A percentile compares a stretch with the other conserved stretches of the same genome.
phyloP scores from a whole-genome alignment of 306 rosid genomes.

The Cyclanthera cordifolia region DNA sequence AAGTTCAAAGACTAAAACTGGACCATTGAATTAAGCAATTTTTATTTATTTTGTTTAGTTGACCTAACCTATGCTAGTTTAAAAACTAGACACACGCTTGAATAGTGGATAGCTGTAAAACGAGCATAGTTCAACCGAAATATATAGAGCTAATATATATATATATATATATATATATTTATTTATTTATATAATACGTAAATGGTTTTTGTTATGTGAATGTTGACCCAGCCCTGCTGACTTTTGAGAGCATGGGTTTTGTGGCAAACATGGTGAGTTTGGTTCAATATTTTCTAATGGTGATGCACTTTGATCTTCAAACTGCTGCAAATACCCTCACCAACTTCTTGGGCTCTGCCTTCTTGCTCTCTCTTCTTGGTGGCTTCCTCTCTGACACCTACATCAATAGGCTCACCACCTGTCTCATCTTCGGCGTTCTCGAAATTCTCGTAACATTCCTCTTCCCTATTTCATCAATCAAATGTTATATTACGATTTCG shows the following conservation, averaged over 20 bases:
- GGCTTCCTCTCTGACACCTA: conserved; percentile 79
- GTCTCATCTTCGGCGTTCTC: conserved; percentile 50
- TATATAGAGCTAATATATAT: too few relatives aligned
- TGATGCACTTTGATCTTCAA: conserved; percentile 50
- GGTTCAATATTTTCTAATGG: conserved; percentile 43
- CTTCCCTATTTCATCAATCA: neutral
- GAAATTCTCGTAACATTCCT: conserved; percentile 40
- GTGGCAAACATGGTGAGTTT: conserved; percentile 73
- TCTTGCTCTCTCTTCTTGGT: conserved; percentile 60
- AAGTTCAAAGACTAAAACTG: too few relatives aligned
- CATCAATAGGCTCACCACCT: conserved; percentile 50
- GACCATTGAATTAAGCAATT: too few relatives aligned
- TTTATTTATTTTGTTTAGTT: too few relatives aligned
- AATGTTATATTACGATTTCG: too few relatives aligned
- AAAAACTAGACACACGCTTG: too few relatives aligned
- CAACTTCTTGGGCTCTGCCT: conserved; percentile 66
- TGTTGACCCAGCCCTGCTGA: conserved; percentile 35
- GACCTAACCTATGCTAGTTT: too few relatives aligned
- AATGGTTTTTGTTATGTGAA: neutral
- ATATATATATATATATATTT: too few relatives aligned
- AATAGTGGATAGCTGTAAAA: too few relatives aligned
- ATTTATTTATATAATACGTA: too few relatives aligned
- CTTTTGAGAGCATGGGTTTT: conserved; percentile 79
- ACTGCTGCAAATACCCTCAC: conserved; percentile 70
- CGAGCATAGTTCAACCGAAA: too few relatives aligned